These are phyloP conservation scores for Cubamyces lactineus DNA, from an alignment of 768 basidiomycete species.

Conservation along the genomic window DNA sequence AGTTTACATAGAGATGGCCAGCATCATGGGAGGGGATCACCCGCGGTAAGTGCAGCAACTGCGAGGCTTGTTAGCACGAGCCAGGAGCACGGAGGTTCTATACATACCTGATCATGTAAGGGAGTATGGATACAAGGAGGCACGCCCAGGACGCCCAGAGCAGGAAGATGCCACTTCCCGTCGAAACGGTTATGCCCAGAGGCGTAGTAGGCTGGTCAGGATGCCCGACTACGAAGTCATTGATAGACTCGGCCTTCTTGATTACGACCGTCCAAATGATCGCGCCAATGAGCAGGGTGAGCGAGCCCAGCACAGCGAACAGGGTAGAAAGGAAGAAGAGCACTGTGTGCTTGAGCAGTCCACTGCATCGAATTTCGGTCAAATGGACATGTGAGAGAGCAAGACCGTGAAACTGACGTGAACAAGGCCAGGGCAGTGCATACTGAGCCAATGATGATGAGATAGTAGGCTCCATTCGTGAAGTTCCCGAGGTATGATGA, in stretches of 20 bases:
- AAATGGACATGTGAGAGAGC: background rate
- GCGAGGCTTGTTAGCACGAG: constrained; percentile 1
- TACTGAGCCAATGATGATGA: constrained; percentile 73
- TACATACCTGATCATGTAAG: constrained; percentile 77
- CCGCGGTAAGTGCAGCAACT: constrained; percentile 85
- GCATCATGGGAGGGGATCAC: constrained; percentile 33
- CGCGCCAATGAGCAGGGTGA: constrained; percentile 69
- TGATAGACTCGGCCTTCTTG: constrained; percentile 63
- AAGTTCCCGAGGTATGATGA: constrained; percentile 63
- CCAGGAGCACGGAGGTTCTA: background rate
- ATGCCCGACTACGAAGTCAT: constrained; percentile 48
- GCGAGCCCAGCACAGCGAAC: constrained; percentile 59
- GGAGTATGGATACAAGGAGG: constrained; percentile 64
- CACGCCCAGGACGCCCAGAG: constrained; percentile 77
- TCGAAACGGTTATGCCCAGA: constrained; percentile 65
- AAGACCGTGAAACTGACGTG: constrained; percentile 50
- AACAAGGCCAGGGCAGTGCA: constrained; percentile 65
- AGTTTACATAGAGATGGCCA: constrained; percentile 1
- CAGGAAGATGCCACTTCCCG: constrained; percentile 65
- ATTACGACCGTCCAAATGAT: constrained; percentile 80
- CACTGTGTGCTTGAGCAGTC: constrained; percentile 62
- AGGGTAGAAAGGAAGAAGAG: constrained; percentile 71
- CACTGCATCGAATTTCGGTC: constrained; percentile 45
- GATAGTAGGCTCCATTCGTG: constrained; percentile 74
- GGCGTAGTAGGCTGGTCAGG: constrained; percentile 38